Evolutionary conservation across 148 eudicot species (phyloP), one percentile per base, ranked within the genome.

Genomic region (Spergularia bocconei): DNA sequence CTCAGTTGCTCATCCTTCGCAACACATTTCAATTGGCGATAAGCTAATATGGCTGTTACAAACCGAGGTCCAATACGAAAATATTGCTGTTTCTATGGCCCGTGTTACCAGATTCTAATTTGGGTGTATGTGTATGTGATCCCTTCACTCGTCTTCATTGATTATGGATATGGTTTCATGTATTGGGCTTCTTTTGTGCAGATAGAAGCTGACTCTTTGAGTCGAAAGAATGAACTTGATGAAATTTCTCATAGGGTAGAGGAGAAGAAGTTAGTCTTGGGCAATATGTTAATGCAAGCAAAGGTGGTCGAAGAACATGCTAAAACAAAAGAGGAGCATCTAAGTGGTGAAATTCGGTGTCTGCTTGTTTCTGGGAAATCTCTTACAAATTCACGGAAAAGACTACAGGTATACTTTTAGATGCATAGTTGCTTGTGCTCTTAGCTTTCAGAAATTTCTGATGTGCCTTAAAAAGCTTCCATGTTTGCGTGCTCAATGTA

Each of bases 241-340:
- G 94, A 89, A 85, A 91, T 96, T 87, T 87, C 83, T 57, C 91
- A 96, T 75, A 87, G 86, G 75, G 80, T 96, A 85, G 92, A 92
- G 65, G 83, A 86, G 50, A 87, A 83, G 41, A 87, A 92, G 75
- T 75, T 87, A 76, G 83, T 85, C 63, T 87, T 96, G 90, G 89
- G 89, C 41, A 92, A 87, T 87, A 85, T 84, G 90, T 80, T 85
- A 55, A 91, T 86, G 93, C 88, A 89, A 68, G 86, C 87, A 16
- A 96, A 91, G 79, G 94, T 86, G 75, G 85, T 86, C 16, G 84
- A 91, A 74, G 99, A 89, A 67, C 91, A 92, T 75, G 90, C 79
- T 67, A 85, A 90, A 77, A 96, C 84, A 68, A 92, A 91, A 74
- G 93, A 92, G 86, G 97, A 92, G 53, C 85, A 86, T 75, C 89